A percentile compares a stretch with the other conserved stretches of the same genome.
These are phyloP conservation scores for Leccinum angustisporum DNA, from an alignment of 1,284 basidiomycete species.

Conservation along the genomic window DNA sequence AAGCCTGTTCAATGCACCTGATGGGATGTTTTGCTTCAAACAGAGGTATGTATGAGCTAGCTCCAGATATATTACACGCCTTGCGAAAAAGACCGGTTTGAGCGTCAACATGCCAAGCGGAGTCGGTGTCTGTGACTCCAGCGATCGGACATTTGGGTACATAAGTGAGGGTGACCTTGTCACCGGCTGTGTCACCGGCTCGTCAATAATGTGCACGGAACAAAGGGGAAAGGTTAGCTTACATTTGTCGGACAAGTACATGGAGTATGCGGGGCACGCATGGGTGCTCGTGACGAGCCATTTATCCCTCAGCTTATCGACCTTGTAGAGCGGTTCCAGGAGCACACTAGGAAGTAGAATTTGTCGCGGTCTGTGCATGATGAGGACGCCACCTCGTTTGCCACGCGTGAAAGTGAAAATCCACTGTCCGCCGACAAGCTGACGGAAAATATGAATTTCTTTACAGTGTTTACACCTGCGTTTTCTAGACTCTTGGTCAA, in stretches of 20 bases:
- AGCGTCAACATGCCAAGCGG: constrained; percentile 10
- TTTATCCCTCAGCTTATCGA: constrained; percentile 15
- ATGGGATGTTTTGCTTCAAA: constrained; percentile 8
- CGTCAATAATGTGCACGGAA: background rate
- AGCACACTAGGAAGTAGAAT: constrained; percentile 7
- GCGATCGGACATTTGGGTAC: background rate
- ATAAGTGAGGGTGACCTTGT: constrained; percentile 5
- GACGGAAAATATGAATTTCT: background rate
- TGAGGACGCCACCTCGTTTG: constrained; percentile 17
- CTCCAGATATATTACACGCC: constrained; percentile 2
- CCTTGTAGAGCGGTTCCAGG: constrained; percentile 13
- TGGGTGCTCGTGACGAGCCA: constrained; percentile 18
- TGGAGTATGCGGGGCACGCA: constrained; percentile 18
- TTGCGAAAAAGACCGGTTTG: constrained; percentile 12
- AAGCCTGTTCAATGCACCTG: background rate
- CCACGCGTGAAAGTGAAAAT: constrained; percentile 8
- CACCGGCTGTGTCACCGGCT: background rate
- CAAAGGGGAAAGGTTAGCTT: background rate
- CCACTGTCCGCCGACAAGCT: constrained; percentile 16
- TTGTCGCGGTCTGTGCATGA: constrained; percentile 19
- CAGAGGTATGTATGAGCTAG: constrained; percentile 15
- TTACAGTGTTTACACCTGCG: background rate
- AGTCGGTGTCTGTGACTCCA: background rate
- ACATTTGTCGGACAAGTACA: constrained; percentile 26
- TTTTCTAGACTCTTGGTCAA: background rate